A percentile compares a stretch with the other conserved stretches of the same genome.
phyloP scores from a whole-genome alignment of 805 yeast species.

The Middelhovenomyces tepae region DNA sequence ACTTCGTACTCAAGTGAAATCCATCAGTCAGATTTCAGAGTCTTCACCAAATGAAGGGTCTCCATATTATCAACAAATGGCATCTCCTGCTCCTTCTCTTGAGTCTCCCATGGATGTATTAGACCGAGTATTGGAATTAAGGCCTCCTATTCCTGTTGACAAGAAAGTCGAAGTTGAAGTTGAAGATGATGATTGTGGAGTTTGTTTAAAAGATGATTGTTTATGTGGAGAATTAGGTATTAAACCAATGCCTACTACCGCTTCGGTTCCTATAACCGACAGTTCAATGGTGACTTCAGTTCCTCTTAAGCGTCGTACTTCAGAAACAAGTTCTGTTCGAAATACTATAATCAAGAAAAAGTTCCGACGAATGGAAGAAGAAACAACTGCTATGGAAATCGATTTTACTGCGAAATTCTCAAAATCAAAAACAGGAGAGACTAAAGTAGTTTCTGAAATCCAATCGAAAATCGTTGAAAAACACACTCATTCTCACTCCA shows the following conservation, averaged over 20 bases:
- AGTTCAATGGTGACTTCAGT: constrained; percentile 2
- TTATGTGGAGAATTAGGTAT: constrained; percentile 43
- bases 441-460: constrained; percentile 3
- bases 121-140: constrained; percentile 29
- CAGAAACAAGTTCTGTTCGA: background rate
- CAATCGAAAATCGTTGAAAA: constrained; percentile 9
- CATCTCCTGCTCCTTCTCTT: constrained; percentile 44
- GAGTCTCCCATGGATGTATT: constrained; percentile 23
- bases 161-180: constrained; percentile 13
- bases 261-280: background rate
- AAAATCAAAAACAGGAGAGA: constrained; percentile 9
- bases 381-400: no score
- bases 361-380: constrained; percentile 10
- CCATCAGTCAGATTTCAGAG: constrained; percentile 6
- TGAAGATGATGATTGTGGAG: constrained; percentile 43
- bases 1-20: constrained; percentile 14
- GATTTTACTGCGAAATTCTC: constrained; percentile 48
- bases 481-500: constrained; percentile 9
- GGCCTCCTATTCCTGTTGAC: constrained; percentile 23
- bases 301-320: constrained; percentile 5
- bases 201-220: constrained; percentile 62
- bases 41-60: constrained; percentile 4
- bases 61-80: constrained; percentile 30
- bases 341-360: constrained; percentile 2
- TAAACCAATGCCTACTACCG: constrained; percentile 7